Evolutionary conservation across 2,329 filamentous ascomycete genomes (phyloP), one percentile per base, ranked within the genome.

Genomic region (Paraphoma chrysanthemicola): DNA sequence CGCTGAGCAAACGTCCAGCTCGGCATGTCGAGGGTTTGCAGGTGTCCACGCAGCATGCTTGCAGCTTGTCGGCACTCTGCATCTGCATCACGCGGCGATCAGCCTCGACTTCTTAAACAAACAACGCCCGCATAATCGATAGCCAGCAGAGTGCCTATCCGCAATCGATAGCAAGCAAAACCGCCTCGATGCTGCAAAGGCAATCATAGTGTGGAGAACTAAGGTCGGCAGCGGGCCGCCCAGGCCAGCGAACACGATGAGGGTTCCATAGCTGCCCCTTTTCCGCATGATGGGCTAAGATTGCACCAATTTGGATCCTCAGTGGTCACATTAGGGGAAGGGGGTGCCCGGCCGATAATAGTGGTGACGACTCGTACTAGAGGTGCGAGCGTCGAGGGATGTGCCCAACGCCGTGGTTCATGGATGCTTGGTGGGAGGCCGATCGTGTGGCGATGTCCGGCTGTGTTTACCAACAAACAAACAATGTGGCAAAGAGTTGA

Each of bases 201-300:
- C 61, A 66, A 71, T 68, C 64, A 72, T 68, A 68, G 66, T 71
- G 71, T 64, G 70, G 70, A 72, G 69, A 70, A 58, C 51, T 64
- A 68, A 69, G 57, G 57, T 42, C 48, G 54, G 60, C 54, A 55
- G 53, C 61, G 59, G 63, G 51, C 63, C 63, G 63, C 54, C 61
- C 54, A 54, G 54, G 23, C 56, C 44, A 59, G 54, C 54, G 55
- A 61, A 59, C 56, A 44, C 47, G 53, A 56, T 51, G 54, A 43
- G 60, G 54, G 56, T 39, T 39, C 46, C 49, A 57, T 36, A 53
- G 52, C 45, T 51, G 57, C 66, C 62, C 64, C 62, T 57, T 57
- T 49, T 63, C 59, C 38, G 66, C 66, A 69, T 69, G 56, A 66
- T 52, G 59, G 42, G 53, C 45, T 63, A 60, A 66, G 55, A 66